Percentiles rank a stretch among this genome's conserved stretches.
These are phyloP conservation scores for Russula emetica DNA, from an alignment of 768 basidiomycete genomes.

Conservation along the genomic window DNA sequence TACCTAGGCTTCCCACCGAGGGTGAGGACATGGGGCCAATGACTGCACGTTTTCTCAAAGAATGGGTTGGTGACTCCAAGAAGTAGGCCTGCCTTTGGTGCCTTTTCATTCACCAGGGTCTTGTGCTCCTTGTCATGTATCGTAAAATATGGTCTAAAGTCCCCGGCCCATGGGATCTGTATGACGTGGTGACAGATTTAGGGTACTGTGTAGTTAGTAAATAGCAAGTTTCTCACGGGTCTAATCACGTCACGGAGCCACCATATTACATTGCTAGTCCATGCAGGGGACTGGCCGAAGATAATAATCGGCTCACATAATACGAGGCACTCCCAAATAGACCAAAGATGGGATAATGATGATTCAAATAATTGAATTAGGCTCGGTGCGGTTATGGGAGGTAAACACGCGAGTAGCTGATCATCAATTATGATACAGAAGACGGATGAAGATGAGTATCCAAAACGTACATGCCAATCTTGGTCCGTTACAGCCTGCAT, in stretches of 20 bases:
- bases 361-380: conserved; percentile 61
- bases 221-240: conserved; percentile 50
- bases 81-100: conserved; percentile 71
- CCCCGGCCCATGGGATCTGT: conserved; percentile 77
- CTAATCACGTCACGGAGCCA: conserved; percentile 85
- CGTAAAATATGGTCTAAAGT: conserved; percentile 92
- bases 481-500: conserved; percentile 21
- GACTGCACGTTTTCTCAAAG: conserved; percentile 69
- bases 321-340: conserved; percentile 90
- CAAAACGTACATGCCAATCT: conserved; percentile 22
- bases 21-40: conserved; percentile 84
- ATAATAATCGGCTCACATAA: conserved; percentile 87
- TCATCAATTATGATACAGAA: background rate
- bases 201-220: background rate
- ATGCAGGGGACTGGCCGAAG: conserved; percentile 71
- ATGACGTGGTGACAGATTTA: background rate
- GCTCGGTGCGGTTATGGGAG: conserved; percentile 50
- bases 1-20: conserved; percentile 47
- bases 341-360: conserved; percentile 65
- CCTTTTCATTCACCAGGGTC: conserved; percentile 70
- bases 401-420: conserved; percentile 65
- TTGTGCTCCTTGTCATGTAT: conserved; percentile 89
- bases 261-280: conserved; percentile 86
- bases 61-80: conserved; percentile 89
- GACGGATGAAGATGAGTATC: background rate